Percentiles rank a stretch among this genome's conserved stretches.
These are phyloP conservation scores for Neospermospora avenae DNA, from an alignment of 2,329 filamentous ascomycete genomes.

Conservation along the genomic window DNA sequence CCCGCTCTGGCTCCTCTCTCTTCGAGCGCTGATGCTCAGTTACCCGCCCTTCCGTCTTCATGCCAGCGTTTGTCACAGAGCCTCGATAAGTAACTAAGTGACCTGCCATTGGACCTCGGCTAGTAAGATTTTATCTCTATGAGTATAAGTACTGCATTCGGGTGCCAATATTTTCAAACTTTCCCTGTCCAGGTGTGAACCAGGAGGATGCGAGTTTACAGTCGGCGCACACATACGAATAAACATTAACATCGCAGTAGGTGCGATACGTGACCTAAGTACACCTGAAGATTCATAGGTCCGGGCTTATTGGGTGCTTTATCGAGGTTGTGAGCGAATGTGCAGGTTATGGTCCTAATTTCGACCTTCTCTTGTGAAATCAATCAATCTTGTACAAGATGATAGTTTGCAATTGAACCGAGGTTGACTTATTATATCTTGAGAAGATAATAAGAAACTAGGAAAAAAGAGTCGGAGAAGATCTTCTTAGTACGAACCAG, in stretches of 20 bases:
- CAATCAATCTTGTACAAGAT: constrained; percentile 84
- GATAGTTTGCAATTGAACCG: too few relatives aligned
- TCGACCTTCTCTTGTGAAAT: constrained; percentile 86
- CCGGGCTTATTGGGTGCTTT: constrained; percentile 83
- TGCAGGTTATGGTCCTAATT: constrained; percentile 92
- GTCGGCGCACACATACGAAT: constrained; percentile 44
- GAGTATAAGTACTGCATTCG: constrained; percentile 53
- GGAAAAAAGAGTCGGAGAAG: too few relatives aligned
- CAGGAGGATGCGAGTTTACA: background rate
- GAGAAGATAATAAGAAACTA: too few relatives aligned
- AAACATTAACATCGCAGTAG: constrained; percentile 46
- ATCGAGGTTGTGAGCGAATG: constrained; percentile 79
- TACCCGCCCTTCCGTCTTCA: constrained; percentile 84
- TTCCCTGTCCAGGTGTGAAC: constrained; percentile 21
- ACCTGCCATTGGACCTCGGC: constrained; percentile 49
- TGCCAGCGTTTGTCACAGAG: constrained; percentile 75
- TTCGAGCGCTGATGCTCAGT: constrained; percentile 73
- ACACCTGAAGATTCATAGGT: constrained; percentile 91
- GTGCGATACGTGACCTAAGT: constrained; percentile 72
- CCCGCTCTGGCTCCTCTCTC: constrained; percentile 50
- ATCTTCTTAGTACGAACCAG: too few relatives aligned
- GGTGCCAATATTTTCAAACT: constrained; percentile 45
- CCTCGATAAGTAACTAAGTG: constrained; percentile 39
- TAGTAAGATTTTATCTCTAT: constrained; percentile 45
- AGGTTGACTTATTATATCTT: too few relatives aligned